phyloP scores from a whole-genome alignment of 805 yeast species.

The Spathaspora hagerdaliae region DNA sequence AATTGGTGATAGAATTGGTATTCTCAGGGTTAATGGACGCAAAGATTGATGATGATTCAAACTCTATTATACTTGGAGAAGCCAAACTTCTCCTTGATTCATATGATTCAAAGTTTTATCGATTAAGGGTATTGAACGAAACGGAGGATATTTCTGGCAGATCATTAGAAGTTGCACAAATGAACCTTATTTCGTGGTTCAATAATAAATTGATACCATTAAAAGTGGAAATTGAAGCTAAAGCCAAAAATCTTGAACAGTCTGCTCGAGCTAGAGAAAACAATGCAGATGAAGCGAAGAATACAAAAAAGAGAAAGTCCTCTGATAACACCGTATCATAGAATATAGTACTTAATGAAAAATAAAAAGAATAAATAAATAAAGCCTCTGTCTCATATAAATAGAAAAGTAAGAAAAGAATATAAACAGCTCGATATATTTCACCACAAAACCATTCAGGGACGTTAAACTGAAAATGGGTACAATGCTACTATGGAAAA shows the following conservation, averaged over 20 bases:
- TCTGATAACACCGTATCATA: constrained; percentile 2
- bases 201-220: constrained; percentile 11
- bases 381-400: not conserved
- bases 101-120: constrained; percentile 18
- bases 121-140: constrained; percentile 20
- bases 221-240: constrained; percentile 6
- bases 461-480: no score
- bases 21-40: constrained; percentile 20
- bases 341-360: not conserved
- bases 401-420: constrained; percentile 2
- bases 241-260: not conserved
- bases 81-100: constrained; percentile 18
- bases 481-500: no score
- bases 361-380: not conserved
- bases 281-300: not conserved
- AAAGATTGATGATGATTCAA: constrained; percentile 22
- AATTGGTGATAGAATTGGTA: constrained; percentile 20
- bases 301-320: constrained; percentile 3
- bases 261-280: not conserved
- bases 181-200: constrained; percentile 21
- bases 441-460: no score
- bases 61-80: not conserved
- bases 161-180: constrained; percentile 14
- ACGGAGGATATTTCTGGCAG: constrained; percentile 17
- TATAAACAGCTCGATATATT: no score